Evolutionary conservation across 495 filamentous ascomycete species (phyloP).

Genomic region (Podospora pseudopauciseta): DNA sequence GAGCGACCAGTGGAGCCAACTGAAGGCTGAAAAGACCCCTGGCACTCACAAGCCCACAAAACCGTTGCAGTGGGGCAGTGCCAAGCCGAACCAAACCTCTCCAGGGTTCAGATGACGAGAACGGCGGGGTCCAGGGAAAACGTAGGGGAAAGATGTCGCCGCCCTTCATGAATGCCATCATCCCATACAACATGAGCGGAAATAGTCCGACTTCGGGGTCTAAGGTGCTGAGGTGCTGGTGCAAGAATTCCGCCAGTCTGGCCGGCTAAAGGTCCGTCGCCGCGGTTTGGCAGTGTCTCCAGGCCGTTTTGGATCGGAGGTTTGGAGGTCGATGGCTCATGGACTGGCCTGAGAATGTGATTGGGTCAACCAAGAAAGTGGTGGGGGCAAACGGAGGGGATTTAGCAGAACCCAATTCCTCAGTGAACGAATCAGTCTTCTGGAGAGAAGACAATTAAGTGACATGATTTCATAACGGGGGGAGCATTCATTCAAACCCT

Average conservation of each 20-base stretch:
- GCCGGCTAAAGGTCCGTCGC: background rate
- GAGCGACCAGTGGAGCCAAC: background rate
- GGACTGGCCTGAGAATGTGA: background rate
- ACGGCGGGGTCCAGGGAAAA: background rate
- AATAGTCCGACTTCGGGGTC: background rate
- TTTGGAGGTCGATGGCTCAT: conserved; percentile 4
- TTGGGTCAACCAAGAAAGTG: conserved; percentile 4
- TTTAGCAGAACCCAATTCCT: background rate
- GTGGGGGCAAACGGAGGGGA: conserved; percentile 1
- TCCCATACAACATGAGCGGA: background rate
- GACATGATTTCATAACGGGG: background rate
- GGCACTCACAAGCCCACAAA: background rate
- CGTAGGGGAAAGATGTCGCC: background rate
- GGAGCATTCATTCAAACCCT: background rate
- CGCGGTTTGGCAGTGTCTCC: background rate
- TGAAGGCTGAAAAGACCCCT: conserved; percentile 1
- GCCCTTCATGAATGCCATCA: background rate
- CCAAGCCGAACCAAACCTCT: background rate
- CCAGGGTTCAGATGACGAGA: conserved; percentile 2
- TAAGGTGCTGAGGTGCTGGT: background rate
- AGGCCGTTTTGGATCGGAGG: conserved; percentile 6
- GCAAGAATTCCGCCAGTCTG: background rate
- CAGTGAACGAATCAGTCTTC: background rate
- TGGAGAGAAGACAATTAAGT: background rate
- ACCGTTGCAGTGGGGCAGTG: conserved; percentile 3